Evolutionary conservation across 345 rosid species (phyloP), one percentile per base, ranked within the genome.

Genomic region (Populus pruinosa): DNA sequence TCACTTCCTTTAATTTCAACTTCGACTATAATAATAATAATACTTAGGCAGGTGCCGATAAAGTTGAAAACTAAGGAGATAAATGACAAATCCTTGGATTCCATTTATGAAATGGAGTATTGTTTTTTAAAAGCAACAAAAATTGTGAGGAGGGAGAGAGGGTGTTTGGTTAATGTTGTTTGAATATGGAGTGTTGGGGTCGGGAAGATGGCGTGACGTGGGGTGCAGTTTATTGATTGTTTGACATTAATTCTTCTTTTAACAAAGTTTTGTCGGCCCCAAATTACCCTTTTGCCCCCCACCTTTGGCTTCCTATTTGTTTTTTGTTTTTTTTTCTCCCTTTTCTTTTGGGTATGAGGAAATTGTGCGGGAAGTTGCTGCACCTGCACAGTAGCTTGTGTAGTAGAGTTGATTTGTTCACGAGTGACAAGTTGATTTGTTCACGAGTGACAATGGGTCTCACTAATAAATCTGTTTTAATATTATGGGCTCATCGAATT

Each of bases 141-240:
- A 44, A 20, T 31, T 67, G 65, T 33, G 71, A 16, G 29, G 62
- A 25, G 13, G 71, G 14, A 39, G 67, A 23, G 43, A 18, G 53
- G 29, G 36, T 59, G 39, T 68, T 73, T 67, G 77, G 73, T 72
- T 67, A 8, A 33, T 67, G 36, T 6, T n/a, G 29, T 33, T 33
- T 67, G 47, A 38, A 38, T 17, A 47, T 50, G 64, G 61, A 76
- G 35, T 76, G 66, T 39, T 66, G 65, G 65, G 67, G 23, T 17
- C 23, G 64, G 67, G 66, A 25, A 61, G 80, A 72, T 81, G 69
- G 81, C 75, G 84, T 81, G 84, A 73, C 69, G 78, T 73, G 78
- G 81, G 76, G 71, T 67, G 59, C 75, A 77, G 69, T 68, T 61
- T 55, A 23, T 69, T 69, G 50, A 39, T 61, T 68, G 71, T 73